These are phyloP conservation scores for Heimioporus retisporus DNA, from an alignment of 1,284 basidiomycete genomes.

Conservation along the genomic window DNA sequence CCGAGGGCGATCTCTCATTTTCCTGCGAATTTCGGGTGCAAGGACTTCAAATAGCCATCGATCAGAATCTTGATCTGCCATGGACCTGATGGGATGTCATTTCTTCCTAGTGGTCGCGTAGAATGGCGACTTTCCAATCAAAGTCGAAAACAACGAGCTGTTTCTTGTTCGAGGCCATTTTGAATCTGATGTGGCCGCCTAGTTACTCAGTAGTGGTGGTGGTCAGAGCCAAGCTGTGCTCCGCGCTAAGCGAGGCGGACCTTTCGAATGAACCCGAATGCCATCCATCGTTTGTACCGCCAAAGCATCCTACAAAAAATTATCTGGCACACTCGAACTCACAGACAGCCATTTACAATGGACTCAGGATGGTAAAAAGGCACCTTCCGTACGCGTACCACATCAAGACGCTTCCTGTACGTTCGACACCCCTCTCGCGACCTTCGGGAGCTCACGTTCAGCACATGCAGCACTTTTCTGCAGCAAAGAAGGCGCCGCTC, in stretches of 20 bases:
- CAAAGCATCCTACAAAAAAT: conserved; percentile 85
- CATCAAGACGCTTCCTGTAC: conserved; percentile 71
- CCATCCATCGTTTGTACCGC: conserved; percentile 69
- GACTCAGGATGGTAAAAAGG: conserved; percentile 74
- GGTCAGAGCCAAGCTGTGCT: not conserved
- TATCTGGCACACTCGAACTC: conserved; percentile 75
- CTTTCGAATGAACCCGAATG: conserved; percentile 43
- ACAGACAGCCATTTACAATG: conserved; percentile 75
- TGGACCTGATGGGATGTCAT: conserved; percentile 64
- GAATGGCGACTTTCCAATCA: conserved; percentile 80
- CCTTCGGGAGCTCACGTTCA: conserved; percentile 2
- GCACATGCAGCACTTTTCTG: conserved; percentile 76
- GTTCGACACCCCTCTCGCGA: conserved; percentile 36
- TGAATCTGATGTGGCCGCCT: conserved; percentile 5
- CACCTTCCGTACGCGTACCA: conserved; percentile 69
- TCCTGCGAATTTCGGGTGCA: conserved; percentile 85
- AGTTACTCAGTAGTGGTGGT: too few relatives aligned
- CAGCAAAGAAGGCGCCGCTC: conserved; percentile 82
- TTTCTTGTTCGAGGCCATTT: conserved; percentile 57
- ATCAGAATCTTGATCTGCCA: conserved; percentile 97
- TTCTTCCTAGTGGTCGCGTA: too few relatives aligned
- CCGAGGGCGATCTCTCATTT: conserved; percentile 78
- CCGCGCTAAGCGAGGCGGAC: not conserved
- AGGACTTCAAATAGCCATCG: conserved; percentile 97
- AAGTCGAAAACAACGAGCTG: conserved; percentile 98